Conservation (phyloP, 345 rosid species). For the Murraya paniculata region DNA sequence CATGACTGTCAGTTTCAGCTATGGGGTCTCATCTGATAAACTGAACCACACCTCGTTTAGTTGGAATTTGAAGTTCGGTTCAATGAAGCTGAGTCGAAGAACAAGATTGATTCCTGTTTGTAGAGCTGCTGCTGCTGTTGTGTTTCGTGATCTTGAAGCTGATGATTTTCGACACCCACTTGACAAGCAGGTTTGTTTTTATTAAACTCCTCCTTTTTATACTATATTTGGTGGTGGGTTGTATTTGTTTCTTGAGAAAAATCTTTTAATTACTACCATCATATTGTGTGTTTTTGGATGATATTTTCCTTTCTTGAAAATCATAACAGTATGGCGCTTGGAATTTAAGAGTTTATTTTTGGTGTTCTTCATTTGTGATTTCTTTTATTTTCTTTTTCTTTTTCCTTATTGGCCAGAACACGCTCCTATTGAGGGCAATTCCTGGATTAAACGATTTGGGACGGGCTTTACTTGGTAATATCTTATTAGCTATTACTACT, state of each 20-base stretch:
- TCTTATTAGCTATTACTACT: not conserved
- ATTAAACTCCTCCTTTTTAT: not conserved
- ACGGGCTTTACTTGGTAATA: slow-evolving; percentile 71
- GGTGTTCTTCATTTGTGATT: not conserved
- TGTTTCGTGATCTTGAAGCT: slow-evolving; percentile 85
- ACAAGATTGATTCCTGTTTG: slow-evolving; percentile 36
- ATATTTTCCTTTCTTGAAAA: not conserved
- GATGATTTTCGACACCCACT: slow-evolving; percentile 95
- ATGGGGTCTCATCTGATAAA: slow-evolving; percentile 15
- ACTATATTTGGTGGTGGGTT: not conserved
- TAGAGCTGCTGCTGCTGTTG: slow-evolving; percentile 62
- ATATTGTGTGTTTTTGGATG: not conserved
- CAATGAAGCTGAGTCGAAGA: slow-evolving; percentile 31
- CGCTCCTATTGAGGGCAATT: slow-evolving; percentile 77
- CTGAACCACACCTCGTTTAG: slow-evolving; percentile 17
- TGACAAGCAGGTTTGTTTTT: slow-evolving; percentile 68
- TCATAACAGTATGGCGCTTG: not conserved
- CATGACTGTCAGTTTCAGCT: slow-evolving; percentile 25
- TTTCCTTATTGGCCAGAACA: slow-evolving; percentile 50
- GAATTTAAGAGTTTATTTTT: not conserved
- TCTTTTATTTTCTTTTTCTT: not conserved
- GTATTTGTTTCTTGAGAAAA: not conserved
- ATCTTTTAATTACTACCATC: not conserved
- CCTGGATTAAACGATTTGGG: slow-evolving; percentile 87
- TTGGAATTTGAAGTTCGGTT: slow-evolving; percentile 17